Evolutionary conservation across 2,329 filamentous ascomycete genomes (phyloP), one percentile per base, ranked within the genome.

Genomic region (Phyllosticta citribraziliensis): DNA sequence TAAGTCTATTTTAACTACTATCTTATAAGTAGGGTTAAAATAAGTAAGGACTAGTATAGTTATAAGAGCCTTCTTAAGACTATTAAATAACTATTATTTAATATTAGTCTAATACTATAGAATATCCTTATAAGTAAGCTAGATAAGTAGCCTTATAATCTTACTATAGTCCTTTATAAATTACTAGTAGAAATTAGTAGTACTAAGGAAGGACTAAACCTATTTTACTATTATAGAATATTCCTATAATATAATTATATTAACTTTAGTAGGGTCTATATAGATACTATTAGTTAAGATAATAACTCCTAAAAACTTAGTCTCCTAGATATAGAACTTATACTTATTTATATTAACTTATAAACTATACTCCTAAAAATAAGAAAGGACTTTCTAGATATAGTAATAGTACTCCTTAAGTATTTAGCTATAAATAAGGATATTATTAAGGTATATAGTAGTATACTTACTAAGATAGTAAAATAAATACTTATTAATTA

Each of bases 361-460:
- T 47, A 65, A 56, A 2, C 56, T 27, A 5, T 25, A 33, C 5
- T 62, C n/a, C 20, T 58, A 30, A 1, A 64, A 55, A 22, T 33
- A 20, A n/a, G 61, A n/a, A 1, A 64, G 50, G 1, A 63, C 55
- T 19, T 62, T 52, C 14, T 30, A 1, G 3, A 65, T 52, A 50
- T 66, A 55, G 19, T 60, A 17, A 9, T 56, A 27, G 57, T 66
- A 64, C 20, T 58, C 20, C 19, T 50, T 10, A 4, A 55, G 19
- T 14, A 55, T 64, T 33, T 54, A 58, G 24, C 40, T 27, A 17
- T 59, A 66, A 22, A 66, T 64, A 55, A 66, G 40, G n/a, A 66
- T 63, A 60, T 66, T 62, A 57, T 65, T 52, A 63, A 65, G 30
- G 50, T 65, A 67, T 10, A 58, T 33, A 24, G 62, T 65, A 64